Evolutionary conservation across 108 stramenopile species (phyloP).

Genomic region (Cylindrotheca closterium): DNA sequence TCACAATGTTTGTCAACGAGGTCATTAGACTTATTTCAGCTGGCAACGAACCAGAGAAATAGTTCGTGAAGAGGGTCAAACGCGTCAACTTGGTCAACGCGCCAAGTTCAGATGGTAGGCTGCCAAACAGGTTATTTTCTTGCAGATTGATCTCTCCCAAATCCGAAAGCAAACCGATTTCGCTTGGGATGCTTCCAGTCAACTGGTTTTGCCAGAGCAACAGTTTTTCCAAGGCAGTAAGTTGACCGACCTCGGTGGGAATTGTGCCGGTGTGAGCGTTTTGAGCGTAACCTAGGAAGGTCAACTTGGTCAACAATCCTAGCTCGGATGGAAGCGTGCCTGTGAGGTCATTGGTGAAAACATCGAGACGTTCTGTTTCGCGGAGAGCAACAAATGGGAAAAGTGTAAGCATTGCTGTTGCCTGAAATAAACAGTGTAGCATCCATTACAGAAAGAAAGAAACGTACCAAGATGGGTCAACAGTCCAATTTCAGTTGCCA

Average conservation of each 20-base stretch:
- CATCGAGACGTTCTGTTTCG: constrained; percentile 3
- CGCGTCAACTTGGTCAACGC: constrained; percentile 14
- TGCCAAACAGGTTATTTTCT: constrained; percentile 11
- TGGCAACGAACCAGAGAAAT: constrained; percentile 23
- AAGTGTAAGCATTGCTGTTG: no score
- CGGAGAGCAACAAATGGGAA: constrained; percentile 1
- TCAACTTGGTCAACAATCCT: constrained; percentile 3
- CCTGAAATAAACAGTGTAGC: no score
- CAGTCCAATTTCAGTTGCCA: constrained; percentile 13
- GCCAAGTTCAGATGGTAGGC: constrained; percentile 18
- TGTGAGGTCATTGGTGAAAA: not conserved
- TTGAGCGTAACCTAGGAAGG: not conserved
- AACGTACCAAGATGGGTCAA: constrained; percentile 16
- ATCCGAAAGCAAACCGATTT: constrained; percentile 19
- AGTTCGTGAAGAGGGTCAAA: constrained; percentile 27
- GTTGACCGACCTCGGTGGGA: not conserved
- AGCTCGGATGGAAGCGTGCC: constrained; percentile 7
- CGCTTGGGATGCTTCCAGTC: constrained; percentile 35
- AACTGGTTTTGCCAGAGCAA: constrained; percentile 45
- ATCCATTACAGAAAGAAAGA: not conserved
- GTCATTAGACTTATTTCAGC: constrained; percentile 2
- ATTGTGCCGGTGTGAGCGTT: not conserved
- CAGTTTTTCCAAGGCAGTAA: not conserved
- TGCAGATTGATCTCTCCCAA: constrained; percentile 15
- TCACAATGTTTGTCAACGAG: constrained; percentile 20